Evolutionary conservation across 2,329 filamentous ascomycete genomes (phyloP).

Genomic region (Fusarium secorum): DNA sequence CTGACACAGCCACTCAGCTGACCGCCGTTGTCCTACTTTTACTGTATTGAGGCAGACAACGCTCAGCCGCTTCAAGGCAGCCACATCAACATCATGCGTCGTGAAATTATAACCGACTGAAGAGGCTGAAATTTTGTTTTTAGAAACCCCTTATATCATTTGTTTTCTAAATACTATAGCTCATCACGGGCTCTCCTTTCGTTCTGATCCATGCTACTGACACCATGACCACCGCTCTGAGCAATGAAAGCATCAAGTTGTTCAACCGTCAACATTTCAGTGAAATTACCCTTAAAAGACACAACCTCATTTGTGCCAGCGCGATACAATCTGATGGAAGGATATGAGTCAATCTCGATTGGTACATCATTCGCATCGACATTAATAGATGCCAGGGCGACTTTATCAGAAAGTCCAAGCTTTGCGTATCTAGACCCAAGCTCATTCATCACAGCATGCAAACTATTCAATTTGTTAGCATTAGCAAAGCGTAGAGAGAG

Average conservation of each 20-base stretch:
- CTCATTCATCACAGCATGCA: not conserved
- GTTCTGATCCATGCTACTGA: not conserved
- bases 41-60: not conserved
- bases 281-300: not conserved
- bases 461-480: not conserved
- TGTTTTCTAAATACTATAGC: not conserved
- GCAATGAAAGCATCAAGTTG: not conserved
- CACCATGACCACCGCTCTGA: not conserved
- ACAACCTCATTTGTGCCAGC: not conserved
- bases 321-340: not conserved
- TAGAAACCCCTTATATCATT: not conserved
- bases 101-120: too few relatives aligned
- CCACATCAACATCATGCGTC: not conserved
- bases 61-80: not conserved
- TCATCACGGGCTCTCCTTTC: not conserved
- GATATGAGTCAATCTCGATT: not conserved
- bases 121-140: not conserved
- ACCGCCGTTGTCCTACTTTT: not conserved
- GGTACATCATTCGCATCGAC: slow-evolving; percentile 1
- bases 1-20: not conserved
- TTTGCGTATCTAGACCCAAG: not conserved
- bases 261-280: not conserved
- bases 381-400: not conserved
- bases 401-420: not conserved
- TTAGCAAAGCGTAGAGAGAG: too few relatives aligned